These are phyloP conservation scores for Paraurostyla sp. DNA, from an alignment of 73 alveolate species.

Conservation along the genomic window DNA sequence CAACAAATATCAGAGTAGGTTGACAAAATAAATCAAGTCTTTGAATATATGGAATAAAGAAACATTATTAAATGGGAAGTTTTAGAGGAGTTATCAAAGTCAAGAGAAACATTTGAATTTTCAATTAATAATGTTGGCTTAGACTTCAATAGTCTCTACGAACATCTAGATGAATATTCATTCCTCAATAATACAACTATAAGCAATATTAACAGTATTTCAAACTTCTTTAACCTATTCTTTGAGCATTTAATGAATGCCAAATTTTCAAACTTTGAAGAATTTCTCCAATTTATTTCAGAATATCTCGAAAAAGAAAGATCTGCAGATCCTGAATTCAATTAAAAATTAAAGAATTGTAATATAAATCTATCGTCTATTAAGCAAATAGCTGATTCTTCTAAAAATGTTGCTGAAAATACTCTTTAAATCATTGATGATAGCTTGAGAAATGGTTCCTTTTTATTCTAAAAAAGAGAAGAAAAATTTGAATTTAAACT, in stretches of 20 bases:
- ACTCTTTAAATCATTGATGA: conserved; percentile 15
- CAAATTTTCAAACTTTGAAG: not conserved
- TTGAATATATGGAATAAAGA: not conserved
- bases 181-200: not conserved
- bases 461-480: not conserved
- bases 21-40: not conserved
- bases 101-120: not conserved
- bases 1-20: not conserved
- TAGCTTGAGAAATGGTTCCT: not conserved
- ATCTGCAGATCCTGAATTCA: not conserved
- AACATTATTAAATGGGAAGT: not conserved
- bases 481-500: not conserved
- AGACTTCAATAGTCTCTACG: conserved; percentile 1
- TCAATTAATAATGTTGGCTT: not conserved
- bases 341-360: not conserved
- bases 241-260: not conserved
- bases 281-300: not conserved
- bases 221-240: not conserved
- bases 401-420: conserved; percentile 29
- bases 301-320: not conserved
- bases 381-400: not conserved
- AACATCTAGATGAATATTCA: conserved; percentile 18
- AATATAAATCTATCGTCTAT: conserved; percentile 6
- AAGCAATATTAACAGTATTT: not conserved
- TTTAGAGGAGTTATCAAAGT: not conserved